Evolutionary conservation across 2,329 filamentous ascomycete species (phyloP).

Genomic region (Dactylonectria estremocensis): DNA sequence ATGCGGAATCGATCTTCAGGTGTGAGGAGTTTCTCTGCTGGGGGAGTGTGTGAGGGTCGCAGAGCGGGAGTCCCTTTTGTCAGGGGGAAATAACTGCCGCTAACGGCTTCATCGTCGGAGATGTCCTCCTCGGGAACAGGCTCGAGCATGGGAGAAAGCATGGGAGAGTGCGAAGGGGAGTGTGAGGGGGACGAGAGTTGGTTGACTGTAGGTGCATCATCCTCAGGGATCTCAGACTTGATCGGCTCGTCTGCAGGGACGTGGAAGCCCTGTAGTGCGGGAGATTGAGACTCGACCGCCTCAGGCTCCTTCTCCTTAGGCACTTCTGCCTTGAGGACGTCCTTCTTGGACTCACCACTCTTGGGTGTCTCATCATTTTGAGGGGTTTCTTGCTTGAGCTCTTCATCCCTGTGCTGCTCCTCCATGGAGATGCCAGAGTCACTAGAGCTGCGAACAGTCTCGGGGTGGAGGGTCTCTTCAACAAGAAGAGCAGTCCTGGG

Average conservation of each 20-base stretch:
- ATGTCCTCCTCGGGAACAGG: constrained; percentile 42
- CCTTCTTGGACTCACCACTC: constrained; percentile 14
- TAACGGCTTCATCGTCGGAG: constrained; percentile 29
- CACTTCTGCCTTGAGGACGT: constrained; percentile 13
- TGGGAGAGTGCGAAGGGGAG: constrained; percentile 24
- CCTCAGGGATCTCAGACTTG: constrained; percentile 18
- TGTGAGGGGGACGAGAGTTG: constrained; percentile 24
- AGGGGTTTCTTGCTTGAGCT: constrained; percentile 16
- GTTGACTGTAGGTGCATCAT: constrained; percentile 18
- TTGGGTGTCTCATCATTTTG: constrained; percentile 18
- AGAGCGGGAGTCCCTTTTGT: constrained; percentile 28
- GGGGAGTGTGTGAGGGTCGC: constrained; percentile 35
- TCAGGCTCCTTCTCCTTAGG: constrained; percentile 5
- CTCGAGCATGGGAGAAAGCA: constrained; percentile 39
- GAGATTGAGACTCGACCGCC: constrained; percentile 3
- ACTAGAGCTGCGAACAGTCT: constrained; percentile 33
- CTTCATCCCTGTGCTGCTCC: constrained; percentile 36
- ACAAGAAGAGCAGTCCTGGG: neutral
- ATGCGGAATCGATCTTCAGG: constrained; percentile 33
- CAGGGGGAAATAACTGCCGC: constrained; percentile 6
- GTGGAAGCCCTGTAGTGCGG: neutral
- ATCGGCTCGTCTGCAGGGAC: constrained; percentile 15
- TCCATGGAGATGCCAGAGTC: constrained; percentile 44
- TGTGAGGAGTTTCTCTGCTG: constrained; percentile 36
- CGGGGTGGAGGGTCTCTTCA: neutral